These are phyloP conservation scores for Pezicula radicicola DNA, from an alignment of 2,329 filamentous ascomycete genomes.

Conservation along the genomic window DNA sequence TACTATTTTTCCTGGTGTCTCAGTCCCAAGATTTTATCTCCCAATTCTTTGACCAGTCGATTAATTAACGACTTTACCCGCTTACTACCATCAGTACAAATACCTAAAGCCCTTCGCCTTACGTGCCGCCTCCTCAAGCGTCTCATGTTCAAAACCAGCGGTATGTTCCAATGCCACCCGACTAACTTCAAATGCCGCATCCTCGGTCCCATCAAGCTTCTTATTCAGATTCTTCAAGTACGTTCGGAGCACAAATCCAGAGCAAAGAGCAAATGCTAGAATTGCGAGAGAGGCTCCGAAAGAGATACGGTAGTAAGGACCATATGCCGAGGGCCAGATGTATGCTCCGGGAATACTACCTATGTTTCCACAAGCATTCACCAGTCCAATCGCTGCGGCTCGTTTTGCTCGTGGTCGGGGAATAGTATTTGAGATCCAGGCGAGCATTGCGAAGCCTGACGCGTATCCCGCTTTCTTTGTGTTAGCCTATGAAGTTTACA, in stretches of 20 bases:
- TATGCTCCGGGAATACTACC: conserved; percentile 11
- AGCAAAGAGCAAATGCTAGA: not conserved
- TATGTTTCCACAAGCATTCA: conserved; percentile 10
- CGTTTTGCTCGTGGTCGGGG: conserved; percentile 7
- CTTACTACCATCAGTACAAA: not conserved
- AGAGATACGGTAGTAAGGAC: conserved; percentile 1
- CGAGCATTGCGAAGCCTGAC: conserved; percentile 4
- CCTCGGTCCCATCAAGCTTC: not conserved
- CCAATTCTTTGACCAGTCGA: no score
- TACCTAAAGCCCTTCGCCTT: not conserved
- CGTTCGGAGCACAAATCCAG: not conserved
- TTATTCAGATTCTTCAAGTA: not conserved
- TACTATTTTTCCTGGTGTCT: no score
- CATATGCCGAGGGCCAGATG: conserved; percentile 9
- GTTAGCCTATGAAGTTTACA: not conserved
- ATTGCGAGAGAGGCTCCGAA: conserved; percentile 5
- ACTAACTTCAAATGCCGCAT: not conserved
- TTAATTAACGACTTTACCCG: not conserved
- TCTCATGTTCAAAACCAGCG: not conserved
- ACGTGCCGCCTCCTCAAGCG: not conserved
- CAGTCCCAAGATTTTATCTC: no score
- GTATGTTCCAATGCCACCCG: not conserved
- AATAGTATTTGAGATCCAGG: conserved; percentile 10
- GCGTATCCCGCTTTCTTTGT: conserved; percentile 3
- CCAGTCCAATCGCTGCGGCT: conserved; percentile 10